These are phyloP conservation scores for Adansonia gregorii DNA, from an alignment of 441 rosid species.

Conservation along the genomic window DNA sequence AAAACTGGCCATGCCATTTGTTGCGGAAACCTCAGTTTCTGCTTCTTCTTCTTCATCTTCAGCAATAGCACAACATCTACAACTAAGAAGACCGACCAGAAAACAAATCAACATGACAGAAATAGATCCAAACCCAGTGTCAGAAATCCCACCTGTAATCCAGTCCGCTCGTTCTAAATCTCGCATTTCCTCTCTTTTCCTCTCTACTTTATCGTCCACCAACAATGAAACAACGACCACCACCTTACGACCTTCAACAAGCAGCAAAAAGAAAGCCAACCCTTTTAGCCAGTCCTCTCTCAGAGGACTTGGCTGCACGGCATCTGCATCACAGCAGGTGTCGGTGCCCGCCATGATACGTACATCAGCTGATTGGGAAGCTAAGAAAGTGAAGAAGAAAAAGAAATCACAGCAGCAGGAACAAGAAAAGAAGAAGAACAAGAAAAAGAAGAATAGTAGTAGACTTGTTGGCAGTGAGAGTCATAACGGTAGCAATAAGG, in stretches of 20 bases:
- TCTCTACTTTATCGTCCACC: constrained; percentile 27
- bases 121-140: constrained; percentile 32
- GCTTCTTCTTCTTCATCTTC: constrained; percentile 33
- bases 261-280: constrained; percentile 54
- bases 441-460: constrained; percentile 26
- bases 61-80: constrained; percentile 50
- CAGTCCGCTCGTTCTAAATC: constrained; percentile 42
- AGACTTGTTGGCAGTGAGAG: constrained; percentile 34
- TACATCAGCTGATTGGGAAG: constrained; percentile 81
- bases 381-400: constrained; percentile 49
- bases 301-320: constrained; percentile 75
- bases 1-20: constrained; percentile 47
- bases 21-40: constrained; percentile 41
- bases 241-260: constrained; percentile 29
- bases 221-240: constrained; percentile 26
- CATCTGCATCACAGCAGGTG: constrained; percentile 75
- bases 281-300: constrained; percentile 47
- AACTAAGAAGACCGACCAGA: constrained; percentile 53
- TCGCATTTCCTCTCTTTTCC: constrained; percentile 48
- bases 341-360: constrained; percentile 82
- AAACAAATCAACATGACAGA: constrained; percentile 33
- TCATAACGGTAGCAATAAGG: constrained; percentile 19
- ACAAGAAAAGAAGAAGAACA: constrained; percentile 34
- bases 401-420: constrained; percentile 42
- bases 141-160: constrained; percentile 35